Conservation (phyloP, 139 green algal genomes). For the Marvania coccoides region DNA sequence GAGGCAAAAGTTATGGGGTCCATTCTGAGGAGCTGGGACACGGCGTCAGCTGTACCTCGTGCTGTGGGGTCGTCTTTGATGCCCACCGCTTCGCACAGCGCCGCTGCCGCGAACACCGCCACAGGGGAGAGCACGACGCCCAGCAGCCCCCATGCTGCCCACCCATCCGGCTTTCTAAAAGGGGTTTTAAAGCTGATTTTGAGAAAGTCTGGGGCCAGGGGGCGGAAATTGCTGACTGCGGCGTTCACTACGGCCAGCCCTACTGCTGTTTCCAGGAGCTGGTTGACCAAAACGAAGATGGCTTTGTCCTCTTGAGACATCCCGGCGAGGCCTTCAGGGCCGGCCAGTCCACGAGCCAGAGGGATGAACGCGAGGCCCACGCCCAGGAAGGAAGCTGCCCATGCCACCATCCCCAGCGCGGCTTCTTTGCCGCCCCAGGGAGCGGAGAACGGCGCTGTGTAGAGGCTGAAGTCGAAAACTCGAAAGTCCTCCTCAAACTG, state of each 20-base stretch:
- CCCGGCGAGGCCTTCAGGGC: constrained; percentile 17
- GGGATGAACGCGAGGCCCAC: constrained; percentile 67
- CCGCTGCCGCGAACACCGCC: constrained; percentile 43
- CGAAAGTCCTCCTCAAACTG: constrained; percentile 6
- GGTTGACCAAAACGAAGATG: constrained; percentile 29
- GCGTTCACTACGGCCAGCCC: constrained; percentile 42
- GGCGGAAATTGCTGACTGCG: constrained; percentile 5
- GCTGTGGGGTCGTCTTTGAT: neutral
- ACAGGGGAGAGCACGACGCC: constrained; percentile 52
- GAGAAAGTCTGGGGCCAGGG: constrained; percentile 38
- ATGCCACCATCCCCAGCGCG: constrained; percentile 53
- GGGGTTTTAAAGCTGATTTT: constrained; percentile 40
- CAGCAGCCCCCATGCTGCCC: constrained; percentile 64
- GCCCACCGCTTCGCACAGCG: constrained; percentile 8
- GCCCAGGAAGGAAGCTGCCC: constrained; percentile 51
- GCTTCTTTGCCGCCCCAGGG: constrained; percentile 57
- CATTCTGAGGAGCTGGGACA: constrained; percentile 61
- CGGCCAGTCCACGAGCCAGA: constrained; percentile 18
- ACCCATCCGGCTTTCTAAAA: constrained; percentile 55
- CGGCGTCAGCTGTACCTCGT: constrained; percentile 64
- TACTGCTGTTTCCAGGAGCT: constrained; percentile 47
- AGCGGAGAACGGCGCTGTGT: constrained; percentile 48
- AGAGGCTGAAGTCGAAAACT: constrained; percentile 41
- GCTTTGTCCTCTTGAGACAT: constrained; percentile 26
- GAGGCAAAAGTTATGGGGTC: constrained; percentile 54